Evolutionary conservation across 495 filamentous ascomycete genomes (phyloP), one percentile per base, ranked within the genome.

Genomic region (Penicillium herquei): DNA sequence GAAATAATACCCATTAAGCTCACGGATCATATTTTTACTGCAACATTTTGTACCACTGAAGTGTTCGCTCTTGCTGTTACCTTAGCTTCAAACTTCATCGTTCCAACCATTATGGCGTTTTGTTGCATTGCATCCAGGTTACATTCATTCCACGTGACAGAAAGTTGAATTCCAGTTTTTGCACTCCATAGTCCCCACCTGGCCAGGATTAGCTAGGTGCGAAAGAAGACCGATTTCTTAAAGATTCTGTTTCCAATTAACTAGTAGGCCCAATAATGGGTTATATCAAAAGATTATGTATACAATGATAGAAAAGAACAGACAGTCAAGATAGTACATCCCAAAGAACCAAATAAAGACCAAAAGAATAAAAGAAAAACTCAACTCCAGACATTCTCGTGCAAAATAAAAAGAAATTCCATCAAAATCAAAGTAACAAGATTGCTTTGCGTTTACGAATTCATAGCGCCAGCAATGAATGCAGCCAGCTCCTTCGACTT

Each of bases 401-500:
- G n/a, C 21, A 50, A 50, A 50, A 39, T 12, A 47, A 3, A 47
- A 11, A 9, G 5, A 17, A 33, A 49, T 7, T 10, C n/a, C 7
- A 16, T 32, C 4, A 33, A 11, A 49, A 37, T 47, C 9, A 31
- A 31, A 21, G 12, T 5, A 14, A 44, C 32, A 50, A 40, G 31
- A 33, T 41, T 37, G 30, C 21, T 31, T 33, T 26, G 21, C 26
- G 2, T 48, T 56, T 52, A 68, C 16, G 35, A 56, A 26, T 45
- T 41, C 65, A 68, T 64, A 10, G 63, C 57, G 16, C 54, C 53
- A 13, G 56, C 57, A 47, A 75, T 75, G 57, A 75, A 75, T 8
- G 42, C 56, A 8, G 72, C 64, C 52, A 75, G 43, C 43, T 71
- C 70, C 58, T 68, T 70, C 1, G 69, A 69, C 54, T 71, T 72